Percentiles rank a stretch among this genome's conserved stretches.
These are phyloP conservation scores for Boletus coccyginus DNA, from an alignment of 768 basidiomycete species.

Conservation along the genomic window DNA sequence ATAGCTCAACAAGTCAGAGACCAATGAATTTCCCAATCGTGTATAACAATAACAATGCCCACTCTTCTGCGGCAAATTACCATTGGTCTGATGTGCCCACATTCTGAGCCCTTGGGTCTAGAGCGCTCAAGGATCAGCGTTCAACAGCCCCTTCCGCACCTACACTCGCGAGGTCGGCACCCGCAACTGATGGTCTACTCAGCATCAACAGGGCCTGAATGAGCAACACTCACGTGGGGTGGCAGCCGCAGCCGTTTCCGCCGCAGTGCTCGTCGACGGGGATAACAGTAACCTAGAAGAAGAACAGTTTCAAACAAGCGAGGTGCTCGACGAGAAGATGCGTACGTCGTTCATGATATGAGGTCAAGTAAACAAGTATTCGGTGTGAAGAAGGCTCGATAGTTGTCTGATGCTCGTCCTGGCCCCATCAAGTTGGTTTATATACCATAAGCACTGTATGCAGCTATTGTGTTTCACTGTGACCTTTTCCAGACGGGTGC, in stretches of 20 bases:
- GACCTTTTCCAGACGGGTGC: neutral
- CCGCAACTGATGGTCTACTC: neutral
- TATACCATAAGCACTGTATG: neutral
- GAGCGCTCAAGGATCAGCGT: neutral
- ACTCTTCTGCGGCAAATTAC: neutral
- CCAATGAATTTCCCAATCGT: neutral
- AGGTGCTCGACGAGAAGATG: neutral
- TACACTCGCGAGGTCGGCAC: neutral
- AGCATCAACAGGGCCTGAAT: neutral
- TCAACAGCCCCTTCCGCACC: neutral
- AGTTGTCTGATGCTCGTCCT: neutral
- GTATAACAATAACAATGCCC: neutral
- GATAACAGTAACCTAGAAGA: neutral
- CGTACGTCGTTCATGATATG: neutral
- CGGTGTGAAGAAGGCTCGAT: neutral
- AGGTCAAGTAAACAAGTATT: neutral
- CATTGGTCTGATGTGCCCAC: neutral
- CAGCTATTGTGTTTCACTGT: neutral
- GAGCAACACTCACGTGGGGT: neutral
- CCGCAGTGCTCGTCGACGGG: neutral
- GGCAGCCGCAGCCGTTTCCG: neutral
- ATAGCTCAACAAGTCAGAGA: constrained; percentile 22
- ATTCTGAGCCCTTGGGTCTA: neutral
- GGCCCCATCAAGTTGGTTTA: neutral
- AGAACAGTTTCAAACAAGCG: neutral